Percentiles rank a stretch among this genome's conserved stretches.
Evolutionary conservation across 1,284 basidiomycete species (phyloP).

Genomic region (Marasmius fiardii): DNA sequence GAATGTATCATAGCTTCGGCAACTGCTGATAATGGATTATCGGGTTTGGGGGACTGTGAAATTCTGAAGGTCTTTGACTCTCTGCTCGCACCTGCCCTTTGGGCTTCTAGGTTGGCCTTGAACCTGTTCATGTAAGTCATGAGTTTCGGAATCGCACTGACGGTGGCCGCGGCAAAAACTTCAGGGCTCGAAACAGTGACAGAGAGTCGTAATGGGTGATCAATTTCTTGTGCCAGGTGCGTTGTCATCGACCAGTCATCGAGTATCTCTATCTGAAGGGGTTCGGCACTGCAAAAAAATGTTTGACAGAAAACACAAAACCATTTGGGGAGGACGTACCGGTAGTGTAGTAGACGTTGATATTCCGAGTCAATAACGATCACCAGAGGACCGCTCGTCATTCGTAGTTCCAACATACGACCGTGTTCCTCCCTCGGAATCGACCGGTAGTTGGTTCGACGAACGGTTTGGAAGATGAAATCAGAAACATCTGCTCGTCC

Average conservation of each 20-base stretch:
- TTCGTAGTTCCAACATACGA: slow-evolving; percentile 68
- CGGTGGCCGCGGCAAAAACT: slow-evolving; percentile 67
- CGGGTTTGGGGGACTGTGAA: slow-evolving; percentile 62
- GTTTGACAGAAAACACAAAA: background rate
- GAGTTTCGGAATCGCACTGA: slow-evolving; percentile 72
- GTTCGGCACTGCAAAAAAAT: slow-evolving; percentile 61
- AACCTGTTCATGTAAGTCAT: slow-evolving; percentile 73
- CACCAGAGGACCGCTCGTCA: slow-evolving; percentile 73
- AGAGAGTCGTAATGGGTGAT: slow-evolving; percentile 66
- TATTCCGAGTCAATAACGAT: slow-evolving; percentile 75
- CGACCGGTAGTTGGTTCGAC: slow-evolving; percentile 41
- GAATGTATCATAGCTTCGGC: slow-evolving; percentile 81
- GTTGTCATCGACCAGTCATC: slow-evolving; percentile 78
- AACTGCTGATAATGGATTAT: slow-evolving; percentile 77
- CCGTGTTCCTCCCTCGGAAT: slow-evolving; percentile 28
- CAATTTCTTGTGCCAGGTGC: slow-evolving; percentile 34
- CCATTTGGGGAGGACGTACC: slow-evolving; percentile 45
- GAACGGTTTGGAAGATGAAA: slow-evolving; percentile 74
- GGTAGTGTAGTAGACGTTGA: slow-evolving; percentile 74
- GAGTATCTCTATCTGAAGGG: slow-evolving; percentile 68
- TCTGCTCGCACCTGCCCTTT: slow-evolving; percentile 69
- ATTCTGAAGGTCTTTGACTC: slow-evolving; percentile 72
- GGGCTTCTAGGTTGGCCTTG: slow-evolving; percentile 65
- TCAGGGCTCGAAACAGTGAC: slow-evolving; percentile 76
- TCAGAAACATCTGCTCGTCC: slow-evolving; percentile 67